These are phyloP conservation scores for Scedosporium apiospermum DNA, from an alignment of 2,329 filamentous ascomycete genomes.

Conservation along the genomic window DNA sequence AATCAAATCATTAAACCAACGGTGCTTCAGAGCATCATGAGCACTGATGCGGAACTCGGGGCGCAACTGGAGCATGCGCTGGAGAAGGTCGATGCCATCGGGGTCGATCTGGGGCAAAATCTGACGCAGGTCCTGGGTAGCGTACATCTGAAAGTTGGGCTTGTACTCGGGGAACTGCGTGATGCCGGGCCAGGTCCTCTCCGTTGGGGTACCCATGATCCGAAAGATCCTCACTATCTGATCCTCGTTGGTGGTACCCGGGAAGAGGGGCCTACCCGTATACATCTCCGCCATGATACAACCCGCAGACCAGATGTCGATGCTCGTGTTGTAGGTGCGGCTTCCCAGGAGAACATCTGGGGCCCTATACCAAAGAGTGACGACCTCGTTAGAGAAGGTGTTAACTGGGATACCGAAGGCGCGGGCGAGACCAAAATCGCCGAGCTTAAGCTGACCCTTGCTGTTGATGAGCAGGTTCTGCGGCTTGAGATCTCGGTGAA, in stretches of 20 bases:
- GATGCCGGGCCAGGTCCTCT: slow-evolving; percentile 92
- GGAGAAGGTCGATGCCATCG: slow-evolving; percentile 75
- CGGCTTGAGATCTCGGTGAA: slow-evolving; percentile 92
- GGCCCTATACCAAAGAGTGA: slow-evolving; percentile 95
- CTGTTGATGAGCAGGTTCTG: slow-evolving; percentile 94
- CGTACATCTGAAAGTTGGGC: slow-evolving; percentile 85
- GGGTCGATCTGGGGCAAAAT: slow-evolving; percentile 88
- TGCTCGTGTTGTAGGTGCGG: slow-evolving; percentile 97
- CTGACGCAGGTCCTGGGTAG: slow-evolving; percentile 77
- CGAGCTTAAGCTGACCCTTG: slow-evolving; percentile 83
- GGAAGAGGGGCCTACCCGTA: slow-evolving; percentile 88
- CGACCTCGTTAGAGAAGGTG: slow-evolving; percentile 96
- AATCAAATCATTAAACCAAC: slow-evolving; percentile 77
- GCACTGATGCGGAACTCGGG: slow-evolving; percentile 89
- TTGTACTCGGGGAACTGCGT: slow-evolving; percentile 97
- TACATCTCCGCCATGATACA: slow-evolving; percentile 99
- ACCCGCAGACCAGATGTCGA: slow-evolving; percentile 97
- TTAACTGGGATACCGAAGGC: slow-evolving; percentile 97
- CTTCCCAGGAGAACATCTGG: slow-evolving; percentile 91
- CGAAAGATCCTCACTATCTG: slow-evolving; percentile 96
- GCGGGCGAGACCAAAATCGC: slow-evolving; percentile 86
- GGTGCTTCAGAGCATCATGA: slow-evolving; percentile 75
- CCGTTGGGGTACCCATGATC: slow-evolving; percentile 95
- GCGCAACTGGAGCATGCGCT: slow-evolving; percentile 83
- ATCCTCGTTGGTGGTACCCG: slow-evolving; percentile 96